phyloP scores from a whole-genome alignment of 2,329 filamentous ascomycete species.

The Ramichloridium luteum region DNA sequence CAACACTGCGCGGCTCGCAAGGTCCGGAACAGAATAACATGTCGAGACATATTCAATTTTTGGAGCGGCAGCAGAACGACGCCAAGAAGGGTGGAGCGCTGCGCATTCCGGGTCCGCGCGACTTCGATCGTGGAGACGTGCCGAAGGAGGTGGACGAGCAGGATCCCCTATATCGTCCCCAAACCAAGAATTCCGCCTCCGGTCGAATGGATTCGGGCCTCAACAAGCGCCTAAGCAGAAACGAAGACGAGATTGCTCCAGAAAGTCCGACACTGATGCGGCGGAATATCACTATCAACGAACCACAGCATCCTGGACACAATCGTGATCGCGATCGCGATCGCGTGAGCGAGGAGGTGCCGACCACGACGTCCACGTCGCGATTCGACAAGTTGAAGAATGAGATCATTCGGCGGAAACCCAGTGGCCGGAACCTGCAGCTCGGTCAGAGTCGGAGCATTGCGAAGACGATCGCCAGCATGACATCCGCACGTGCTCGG shows the following conservation, averaged over 20 bases:
- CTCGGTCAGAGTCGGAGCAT: slow-evolving; percentile 14
- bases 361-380: slow-evolving; percentile 9
- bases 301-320: slow-evolving; percentile 43
- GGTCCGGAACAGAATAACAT: slow-evolving; percentile 38
- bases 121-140: slow-evolving; percentile 70
- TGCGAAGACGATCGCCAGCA: slow-evolving; percentile 44
- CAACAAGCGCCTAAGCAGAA: too few species aligned
- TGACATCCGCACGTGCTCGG: slow-evolving; percentile 38
- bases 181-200: slow-evolving; percentile 16
- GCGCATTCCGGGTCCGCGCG: slow-evolving; percentile 81
- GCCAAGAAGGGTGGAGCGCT: slow-evolving; percentile 54
- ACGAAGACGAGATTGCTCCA: slow-evolving; percentile 7
- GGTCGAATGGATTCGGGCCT: too few species aligned
- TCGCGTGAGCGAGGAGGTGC: slow-evolving; percentile 4
- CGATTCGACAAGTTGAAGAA: not conserved
- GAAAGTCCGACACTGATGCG: slow-evolving; percentile 19
- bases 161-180: slow-evolving; percentile 23
- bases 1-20: slow-evolving; percentile 6
- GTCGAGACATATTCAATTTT: slow-evolving; percentile 71
- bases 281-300: slow-evolving; percentile 61
- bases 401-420: slow-evolving; percentile 7
- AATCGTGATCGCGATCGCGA: too few species aligned
- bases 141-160: slow-evolving; percentile 48
- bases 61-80: slow-evolving; percentile 66
- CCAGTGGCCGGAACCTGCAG: slow-evolving; percentile 5